Percentiles rank a stretch among this genome's conserved stretches.
These are phyloP conservation scores for Isabelozyma gotoi DNA, from an alignment of 805 yeast species.

Conservation along the genomic window DNA sequence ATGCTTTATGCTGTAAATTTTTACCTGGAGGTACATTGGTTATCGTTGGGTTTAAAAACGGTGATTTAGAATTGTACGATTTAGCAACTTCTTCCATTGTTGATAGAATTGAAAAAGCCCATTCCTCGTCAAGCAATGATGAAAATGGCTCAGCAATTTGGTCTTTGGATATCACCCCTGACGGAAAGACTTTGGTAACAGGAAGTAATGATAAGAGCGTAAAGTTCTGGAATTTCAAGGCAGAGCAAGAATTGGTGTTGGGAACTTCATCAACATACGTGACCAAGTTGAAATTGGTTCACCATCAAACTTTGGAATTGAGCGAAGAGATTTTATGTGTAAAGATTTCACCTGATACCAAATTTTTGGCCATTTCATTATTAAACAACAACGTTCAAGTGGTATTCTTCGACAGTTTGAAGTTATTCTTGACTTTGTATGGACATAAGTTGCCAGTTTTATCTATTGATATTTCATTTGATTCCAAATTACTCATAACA, in stretches of 20 bases:
- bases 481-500: constrained; percentile 83
- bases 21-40: constrained; percentile 90
- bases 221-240: constrained; percentile 83
- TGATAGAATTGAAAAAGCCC: constrained; percentile 69
- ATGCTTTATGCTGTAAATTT: constrained; percentile 76
- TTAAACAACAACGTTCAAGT: constrained; percentile 95
- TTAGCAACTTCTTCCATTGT: constrained; percentile 77
- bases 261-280: constrained; percentile 56
- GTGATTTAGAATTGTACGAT: constrained; percentile 81
- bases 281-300: constrained; percentile 60
- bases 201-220: constrained; percentile 93
- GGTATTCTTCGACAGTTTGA: constrained; percentile 81
- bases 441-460: constrained; percentile 97
- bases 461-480: constrained; percentile 86
- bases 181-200: constrained; percentile 81
- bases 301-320: constrained; percentile 79
- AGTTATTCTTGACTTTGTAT: constrained; percentile 83
- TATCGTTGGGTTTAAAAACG: constrained; percentile 85
- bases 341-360: constrained; percentile 76
- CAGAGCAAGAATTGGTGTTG: constrained; percentile 65
- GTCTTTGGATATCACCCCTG: constrained; percentile 84
- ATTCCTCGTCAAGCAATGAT: constrained; percentile 43
- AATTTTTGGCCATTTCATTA: constrained; percentile 76
- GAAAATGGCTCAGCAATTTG: constrained; percentile 65
- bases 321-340: constrained; percentile 83